A percentile compares a stretch with the other conserved stretches of the same genome.
Conservation (phyloP, 208 protist species). For the Acanthamoeba lenticulata region DNA sequence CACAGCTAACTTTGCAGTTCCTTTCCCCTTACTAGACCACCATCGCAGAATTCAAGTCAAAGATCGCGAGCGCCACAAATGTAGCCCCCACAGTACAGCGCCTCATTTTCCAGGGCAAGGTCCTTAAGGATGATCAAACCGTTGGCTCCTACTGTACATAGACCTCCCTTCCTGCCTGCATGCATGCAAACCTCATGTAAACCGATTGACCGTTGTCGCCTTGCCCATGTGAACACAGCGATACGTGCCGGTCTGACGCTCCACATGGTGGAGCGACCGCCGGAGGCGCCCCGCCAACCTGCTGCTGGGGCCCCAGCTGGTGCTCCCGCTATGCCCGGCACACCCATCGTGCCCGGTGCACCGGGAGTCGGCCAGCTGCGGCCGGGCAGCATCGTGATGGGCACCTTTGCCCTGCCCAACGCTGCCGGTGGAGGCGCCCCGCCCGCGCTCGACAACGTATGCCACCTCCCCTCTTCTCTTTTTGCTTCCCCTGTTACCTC, state of each 20-base stretch:
- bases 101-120: conserved; percentile 67
- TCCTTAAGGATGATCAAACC: conserved; percentile 57
- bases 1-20: background rate
- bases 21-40: background rate
- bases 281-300: background rate
- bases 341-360: background rate
- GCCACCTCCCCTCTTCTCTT: no score
- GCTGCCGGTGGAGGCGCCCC: background rate
- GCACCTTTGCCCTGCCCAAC: background rate
- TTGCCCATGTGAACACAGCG: background rate
- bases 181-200: background rate
- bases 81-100: background rate
- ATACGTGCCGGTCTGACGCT: background rate
- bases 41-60: conserved; percentile 16
- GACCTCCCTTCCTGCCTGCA: background rate
- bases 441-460: conserved; percentile 30
- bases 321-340: background rate
- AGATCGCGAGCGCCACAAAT: background rate
- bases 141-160: conserved; percentile 35
- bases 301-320: background rate
- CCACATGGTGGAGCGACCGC: conserved; percentile 61
- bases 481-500: no score
- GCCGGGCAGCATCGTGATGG: conserved; percentile 46
- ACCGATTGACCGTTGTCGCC: no score
- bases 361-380: background rate